Conservation (phyloP, 139 green algal genomes). For the Chlamydomonas eustigma region DNA sequence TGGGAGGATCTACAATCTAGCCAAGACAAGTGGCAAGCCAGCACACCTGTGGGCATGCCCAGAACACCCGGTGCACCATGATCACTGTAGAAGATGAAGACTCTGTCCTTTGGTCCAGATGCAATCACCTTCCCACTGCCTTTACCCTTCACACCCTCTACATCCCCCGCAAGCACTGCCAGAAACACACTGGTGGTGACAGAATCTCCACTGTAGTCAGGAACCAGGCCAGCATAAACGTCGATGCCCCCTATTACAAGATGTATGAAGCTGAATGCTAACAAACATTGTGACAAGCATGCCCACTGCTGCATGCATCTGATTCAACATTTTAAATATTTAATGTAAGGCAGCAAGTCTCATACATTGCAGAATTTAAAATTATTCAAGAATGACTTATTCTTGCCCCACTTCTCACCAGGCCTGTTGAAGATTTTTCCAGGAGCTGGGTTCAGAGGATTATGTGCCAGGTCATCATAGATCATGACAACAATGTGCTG, state of each 20-base stretch:
- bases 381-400: no score
- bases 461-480: conserved; percentile 82
- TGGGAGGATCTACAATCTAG: no score
- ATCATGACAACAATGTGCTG: conserved; percentile 84
- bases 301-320: no score
- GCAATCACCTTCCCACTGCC: conserved; percentile 48
- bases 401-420: no score
- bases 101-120: conserved; percentile 62
- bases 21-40: no score
- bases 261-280: no score
- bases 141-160: conserved; percentile 10
- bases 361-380: no score
- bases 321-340: no score
- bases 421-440: conserved; percentile 89
- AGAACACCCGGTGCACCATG: conserved; percentile 77
- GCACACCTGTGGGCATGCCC: conserved; percentile 84
- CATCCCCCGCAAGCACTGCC: conserved; percentile 63
- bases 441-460: conserved; percentile 71
- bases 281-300: no score
- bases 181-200: conserved; percentile 84
- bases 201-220: conserved; percentile 81
- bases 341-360: no score
- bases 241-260: conserved; percentile 57
- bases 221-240: conserved; percentile 76
- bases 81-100: conserved; percentile 86